Conservation (phyloP, 202 grass and related monocot species). For the Panicum virgatum region DNA sequence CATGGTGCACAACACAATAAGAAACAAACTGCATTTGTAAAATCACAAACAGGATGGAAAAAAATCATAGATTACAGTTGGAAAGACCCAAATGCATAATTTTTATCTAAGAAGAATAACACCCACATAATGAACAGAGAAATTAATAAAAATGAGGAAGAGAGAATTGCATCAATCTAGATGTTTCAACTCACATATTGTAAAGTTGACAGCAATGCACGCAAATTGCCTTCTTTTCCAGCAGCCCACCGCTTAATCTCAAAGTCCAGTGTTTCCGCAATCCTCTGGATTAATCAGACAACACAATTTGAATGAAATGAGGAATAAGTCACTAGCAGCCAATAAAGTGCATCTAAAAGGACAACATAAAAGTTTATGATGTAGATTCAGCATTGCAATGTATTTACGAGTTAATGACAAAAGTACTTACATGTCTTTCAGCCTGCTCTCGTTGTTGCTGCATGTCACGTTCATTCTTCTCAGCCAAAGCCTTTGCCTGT, state of each 20-base stretch:
- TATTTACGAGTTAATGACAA: background rate
- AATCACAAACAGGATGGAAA: background rate
- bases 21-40: background rate
- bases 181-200: conserved; percentile 81
- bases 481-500: conserved; percentile 88
- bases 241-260: conserved; percentile 97
- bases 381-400: background rate
- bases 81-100: background rate
- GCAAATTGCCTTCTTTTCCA: conserved; percentile 99
- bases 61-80: background rate
- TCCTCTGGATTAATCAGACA: conserved; percentile 76
- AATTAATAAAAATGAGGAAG: background rate
- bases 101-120: conserved; percentile 18
- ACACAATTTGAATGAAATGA: conserved; percentile 1
- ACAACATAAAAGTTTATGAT: background rate
- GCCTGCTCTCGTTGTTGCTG: conserved; percentile 87
- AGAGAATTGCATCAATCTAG: conserved; percentile 11
- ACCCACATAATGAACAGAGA: conserved; percentile 7
- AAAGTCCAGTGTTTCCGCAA: conserved; percentile 75
- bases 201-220: conserved; percentile 87
- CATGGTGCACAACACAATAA: conserved; percentile 7
- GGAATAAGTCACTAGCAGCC: conserved; percentile 16
- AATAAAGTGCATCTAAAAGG: conserved; percentile 21
- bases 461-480: conserved; percentile 97
- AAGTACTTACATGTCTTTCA: conserved; percentile 89